Evolutionary conservation across 306 rosid species (phyloP).

Genomic region (Cicer pinnatifidum): DNA sequence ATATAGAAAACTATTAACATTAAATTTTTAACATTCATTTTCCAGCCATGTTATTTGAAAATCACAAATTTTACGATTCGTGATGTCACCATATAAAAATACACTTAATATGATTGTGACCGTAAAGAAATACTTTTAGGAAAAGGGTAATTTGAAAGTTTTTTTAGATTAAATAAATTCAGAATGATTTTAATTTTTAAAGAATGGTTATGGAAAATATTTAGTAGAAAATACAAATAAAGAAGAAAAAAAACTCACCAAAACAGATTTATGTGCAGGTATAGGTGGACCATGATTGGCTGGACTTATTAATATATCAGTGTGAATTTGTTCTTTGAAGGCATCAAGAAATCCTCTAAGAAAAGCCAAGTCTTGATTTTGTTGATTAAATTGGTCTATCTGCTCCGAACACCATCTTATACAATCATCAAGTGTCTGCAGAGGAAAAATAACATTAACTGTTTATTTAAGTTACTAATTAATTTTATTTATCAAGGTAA

Average conservation of each 20-base stretch:
- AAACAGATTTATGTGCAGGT: slow-evolving; percentile 65
- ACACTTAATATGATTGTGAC: too few relatives aligned
- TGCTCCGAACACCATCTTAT: slow-evolving; percentile 51
- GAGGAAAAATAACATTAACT: not conserved
- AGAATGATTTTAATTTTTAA: not conserved
- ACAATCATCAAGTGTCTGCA: slow-evolving; percentile 59
- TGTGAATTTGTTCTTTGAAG: slow-evolving; percentile 62
- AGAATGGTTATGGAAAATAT: not conserved
- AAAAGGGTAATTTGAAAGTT: too few relatives aligned
- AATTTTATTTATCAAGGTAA: too few relatives aligned
- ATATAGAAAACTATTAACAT: not conserved
- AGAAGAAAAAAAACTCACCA: slow-evolving; percentile 37
- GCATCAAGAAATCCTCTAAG: slow-evolving; percentile 59
- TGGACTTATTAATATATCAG: slow-evolving; percentile 64
- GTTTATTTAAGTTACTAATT: too few relatives aligned
- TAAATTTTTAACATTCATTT: too few relatives aligned
- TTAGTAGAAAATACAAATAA: not conserved
- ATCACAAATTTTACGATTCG: too few relatives aligned
- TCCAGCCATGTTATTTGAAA: too few relatives aligned
- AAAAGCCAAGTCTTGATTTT: slow-evolving; percentile 55
- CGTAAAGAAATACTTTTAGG: too few relatives aligned
- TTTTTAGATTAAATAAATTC: too few relatives aligned
- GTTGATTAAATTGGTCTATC: slow-evolving; percentile 47
- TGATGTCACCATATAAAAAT: too few relatives aligned
- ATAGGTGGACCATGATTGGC: slow-evolving; percentile 59